These are phyloP conservation scores for Aureobasidium mangrovei DNA, from an alignment of 2,329 filamentous ascomycete genomes.

Conservation along the genomic window DNA sequence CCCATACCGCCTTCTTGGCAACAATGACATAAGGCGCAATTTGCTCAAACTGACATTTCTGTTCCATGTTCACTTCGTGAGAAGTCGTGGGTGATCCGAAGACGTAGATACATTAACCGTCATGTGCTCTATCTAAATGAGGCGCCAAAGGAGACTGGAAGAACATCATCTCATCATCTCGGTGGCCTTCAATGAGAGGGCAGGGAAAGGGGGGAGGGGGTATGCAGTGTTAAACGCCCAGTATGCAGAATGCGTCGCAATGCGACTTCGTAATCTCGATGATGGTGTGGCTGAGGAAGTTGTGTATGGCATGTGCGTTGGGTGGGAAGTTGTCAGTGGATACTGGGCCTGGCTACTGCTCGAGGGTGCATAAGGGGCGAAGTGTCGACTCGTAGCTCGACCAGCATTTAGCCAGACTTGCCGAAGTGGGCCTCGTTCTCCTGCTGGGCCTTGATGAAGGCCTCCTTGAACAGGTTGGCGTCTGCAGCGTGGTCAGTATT, in stretches of 20 bases:
- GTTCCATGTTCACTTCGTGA: not conserved
- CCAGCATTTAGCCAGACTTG: conserved; percentile 18
- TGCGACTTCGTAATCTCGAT: conserved; percentile 2
- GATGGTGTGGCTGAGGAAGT: conserved; percentile 1
- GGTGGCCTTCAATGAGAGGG: conserved; percentile 5
- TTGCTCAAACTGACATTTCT: not conserved
- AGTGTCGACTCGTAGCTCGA: not conserved
- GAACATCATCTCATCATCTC: conserved; percentile 10
- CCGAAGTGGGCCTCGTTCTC: conserved; percentile 84
- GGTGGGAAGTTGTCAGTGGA: not conserved
- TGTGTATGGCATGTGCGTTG: not conserved
- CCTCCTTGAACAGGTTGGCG: conserved; percentile 94
- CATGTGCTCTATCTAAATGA: conserved; percentile 14
- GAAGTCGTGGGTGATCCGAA: not conserved
- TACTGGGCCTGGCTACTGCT: conserved; percentile 9
- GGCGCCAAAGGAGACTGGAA: conserved; percentile 2
- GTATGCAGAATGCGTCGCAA: conserved; percentile 12
- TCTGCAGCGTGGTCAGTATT: conserved; percentile 44
- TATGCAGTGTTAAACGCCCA: conserved; percentile 17
- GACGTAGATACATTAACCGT: conserved; percentile 14
- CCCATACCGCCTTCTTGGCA: not conserved
- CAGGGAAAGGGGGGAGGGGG: conserved; percentile 5
- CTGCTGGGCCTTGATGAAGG: conserved; percentile 92
- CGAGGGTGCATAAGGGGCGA: conserved; percentile 7
- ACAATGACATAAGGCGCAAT: not conserved